These are phyloP conservation scores for Tylopilus balloui DNA, from an alignment of 768 basidiomycete genomes.

Conservation along the genomic window DNA sequence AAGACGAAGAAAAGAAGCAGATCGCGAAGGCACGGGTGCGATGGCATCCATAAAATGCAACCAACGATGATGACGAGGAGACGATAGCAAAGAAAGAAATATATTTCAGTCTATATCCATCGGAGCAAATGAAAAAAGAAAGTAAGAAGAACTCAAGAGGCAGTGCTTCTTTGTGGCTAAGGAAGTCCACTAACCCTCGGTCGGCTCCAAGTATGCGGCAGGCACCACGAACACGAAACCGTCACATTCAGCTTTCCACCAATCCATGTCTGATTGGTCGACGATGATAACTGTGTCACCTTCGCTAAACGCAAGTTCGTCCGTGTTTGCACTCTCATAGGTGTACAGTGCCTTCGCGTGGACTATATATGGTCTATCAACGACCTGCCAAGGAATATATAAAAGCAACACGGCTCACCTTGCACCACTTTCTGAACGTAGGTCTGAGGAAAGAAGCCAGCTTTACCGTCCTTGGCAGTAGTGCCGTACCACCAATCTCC, in stretches of 20 bases:
- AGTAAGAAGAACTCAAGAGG: conserved; percentile 56
- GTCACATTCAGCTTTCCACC: conserved; percentile 94
- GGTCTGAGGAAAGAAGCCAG: conserved; percentile 87
- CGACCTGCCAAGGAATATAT: not conserved
- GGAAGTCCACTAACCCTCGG: conserved; percentile 80
- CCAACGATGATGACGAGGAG: conserved; percentile 7
- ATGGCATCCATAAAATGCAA: conserved; percentile 14
- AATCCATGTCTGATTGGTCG: conserved; percentile 79
- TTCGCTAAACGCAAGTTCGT: conserved; percentile 84
- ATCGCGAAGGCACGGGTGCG: conserved; percentile 4
- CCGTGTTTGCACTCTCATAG: conserved; percentile 63
- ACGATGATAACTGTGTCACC: conserved; percentile 76
- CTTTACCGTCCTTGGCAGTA: conserved; percentile 54
- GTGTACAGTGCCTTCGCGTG: conserved; percentile 78
- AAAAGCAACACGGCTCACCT: conserved; percentile 37
- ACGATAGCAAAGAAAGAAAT: conserved; percentile 48
- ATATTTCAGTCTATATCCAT: conserved; percentile 77
- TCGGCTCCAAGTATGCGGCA: conserved; percentile 81
- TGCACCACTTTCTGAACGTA: conserved; percentile 73
- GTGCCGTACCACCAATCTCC: conserved; percentile 95
- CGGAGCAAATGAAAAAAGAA: conserved; percentile 35
- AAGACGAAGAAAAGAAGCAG: not conserved
- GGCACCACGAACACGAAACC: conserved; percentile 89
- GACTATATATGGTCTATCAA: conserved; percentile 33
- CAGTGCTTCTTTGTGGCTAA: conserved; percentile 23